These are phyloP conservation scores for Crithidia expoeki DNA, from an alignment of 208 protist genomes.

Conservation along the genomic window DNA sequence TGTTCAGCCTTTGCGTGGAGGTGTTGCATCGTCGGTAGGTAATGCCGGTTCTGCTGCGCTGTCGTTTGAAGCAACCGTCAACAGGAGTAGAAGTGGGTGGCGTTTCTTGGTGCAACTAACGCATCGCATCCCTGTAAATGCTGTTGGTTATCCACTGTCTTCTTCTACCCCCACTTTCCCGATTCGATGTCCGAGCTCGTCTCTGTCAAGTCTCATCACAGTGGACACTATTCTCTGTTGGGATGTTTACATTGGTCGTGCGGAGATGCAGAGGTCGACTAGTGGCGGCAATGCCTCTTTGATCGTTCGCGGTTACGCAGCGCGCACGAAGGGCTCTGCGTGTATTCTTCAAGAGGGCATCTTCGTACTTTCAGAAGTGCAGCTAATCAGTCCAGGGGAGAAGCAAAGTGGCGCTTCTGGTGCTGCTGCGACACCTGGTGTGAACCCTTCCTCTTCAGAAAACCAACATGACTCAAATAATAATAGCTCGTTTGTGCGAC, in stretches of 20 bases:
- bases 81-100: background rate
- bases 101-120: conserved; percentile 20
- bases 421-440: background rate
- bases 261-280: no score
- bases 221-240: conserved; percentile 12
- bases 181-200: background rate
- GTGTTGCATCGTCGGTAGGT: background rate
- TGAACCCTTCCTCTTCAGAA: background rate
- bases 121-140: background rate
- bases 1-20: conserved; percentile 7
- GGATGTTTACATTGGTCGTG: background rate
- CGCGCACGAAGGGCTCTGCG: background rate
- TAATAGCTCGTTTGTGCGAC: background rate
- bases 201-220: background rate
- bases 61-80: background rate
- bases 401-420: background rate
- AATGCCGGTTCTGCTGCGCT: background rate
- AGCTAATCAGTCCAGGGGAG: background rate
- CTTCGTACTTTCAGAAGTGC: conserved; percentile 1
- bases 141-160: background rate
- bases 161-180: background rate
- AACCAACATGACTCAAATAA: background rate
- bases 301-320: conserved; percentile 15
- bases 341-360: conserved; percentile 16
- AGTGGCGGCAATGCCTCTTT: background rate